Base-by-base conservation (phyloP, 2,329 filamentous ascomycete species). In the Berkeleyomyces basicola region DNA sequence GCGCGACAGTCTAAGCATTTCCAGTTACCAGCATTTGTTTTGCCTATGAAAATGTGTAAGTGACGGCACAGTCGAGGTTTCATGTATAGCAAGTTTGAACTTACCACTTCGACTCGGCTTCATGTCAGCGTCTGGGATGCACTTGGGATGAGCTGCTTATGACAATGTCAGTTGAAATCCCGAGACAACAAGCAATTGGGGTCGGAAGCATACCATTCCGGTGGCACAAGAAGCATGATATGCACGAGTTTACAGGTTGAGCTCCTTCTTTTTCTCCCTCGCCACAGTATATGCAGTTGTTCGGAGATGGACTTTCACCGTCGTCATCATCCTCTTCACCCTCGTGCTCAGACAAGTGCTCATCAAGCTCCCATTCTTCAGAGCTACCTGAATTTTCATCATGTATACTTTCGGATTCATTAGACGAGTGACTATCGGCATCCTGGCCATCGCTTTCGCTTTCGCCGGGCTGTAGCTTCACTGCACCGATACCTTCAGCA, bases 251-350 rank as follows among this genome's bases (percentile, higher is more conserved):
- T 69, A 86, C 93, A 67, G 91, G 88, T 67, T 88, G 87, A 66
- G 82, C 84, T 1, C 88, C 88, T 68, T 92, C 89, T 66, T 92
- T 79, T 62, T 93, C 87, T 74, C 95, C 89, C 67, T 88, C 85
- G 71, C 89, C 84, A 74, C 91, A 96, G 69, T 92, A 95, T 67
- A 90, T 87, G 74, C 72, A 78, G 61, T 70, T 67, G 55, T 74
- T 75, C 61, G 71, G 65, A 14, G 77, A 79, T 1, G 75, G 75
- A 63, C 82, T 81, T 1, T 77, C 79, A 9, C 79, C 78, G 43
- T 85, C 83, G 9, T 79, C 79, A 2, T 82, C 83, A 63, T 78
- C 78, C 40, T 76, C 78, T 65, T 79, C 80, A 16, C 75, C 79
- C 73, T 79, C 78, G 40, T 78, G 78, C 36, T 76, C 77, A 65